These are phyloP conservation scores for Camelina laxa DNA, from an alignment of 345 rosid species.

Conservation along the genomic window DNA sequence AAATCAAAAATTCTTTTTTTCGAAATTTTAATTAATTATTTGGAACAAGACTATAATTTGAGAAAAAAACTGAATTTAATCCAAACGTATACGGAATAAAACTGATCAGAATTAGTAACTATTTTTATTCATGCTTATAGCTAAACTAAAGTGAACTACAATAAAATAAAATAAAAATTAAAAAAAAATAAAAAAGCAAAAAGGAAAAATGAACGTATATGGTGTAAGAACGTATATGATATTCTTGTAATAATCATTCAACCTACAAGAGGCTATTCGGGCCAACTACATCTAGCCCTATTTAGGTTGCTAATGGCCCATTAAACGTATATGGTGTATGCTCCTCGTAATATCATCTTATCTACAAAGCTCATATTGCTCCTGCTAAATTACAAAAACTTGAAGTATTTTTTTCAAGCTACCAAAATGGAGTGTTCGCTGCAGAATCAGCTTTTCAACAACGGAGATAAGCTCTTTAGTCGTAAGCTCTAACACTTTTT, in stretches of 20 bases:
- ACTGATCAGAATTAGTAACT: not conserved
- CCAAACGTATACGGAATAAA: not conserved
- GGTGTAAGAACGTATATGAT: too few species aligned
- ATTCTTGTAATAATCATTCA: too few species aligned
- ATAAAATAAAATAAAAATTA: too few species aligned
- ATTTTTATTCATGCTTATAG: not conserved
- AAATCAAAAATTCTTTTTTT: too few species aligned
- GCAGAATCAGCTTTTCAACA: constrained; percentile 39
- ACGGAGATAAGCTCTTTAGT: constrained; percentile 28
- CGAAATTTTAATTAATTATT: not conserved
- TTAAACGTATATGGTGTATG: constrained; percentile 22
- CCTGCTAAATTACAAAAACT: constrained; percentile 27
- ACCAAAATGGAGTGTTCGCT: constrained; percentile 36
- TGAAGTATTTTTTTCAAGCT: constrained; percentile 1
- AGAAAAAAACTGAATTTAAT: not conserved
- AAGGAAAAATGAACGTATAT: too few species aligned
- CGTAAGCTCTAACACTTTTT: constrained; percentile 47
- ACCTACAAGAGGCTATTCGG: not conserved
- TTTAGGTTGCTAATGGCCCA: constrained; percentile 16
- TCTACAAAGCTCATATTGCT: constrained; percentile 30
- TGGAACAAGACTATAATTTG: not conserved
- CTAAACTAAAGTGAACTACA: not conserved
- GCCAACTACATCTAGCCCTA: not conserved
- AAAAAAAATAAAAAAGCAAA: too few species aligned
- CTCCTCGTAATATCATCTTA: constrained; percentile 30